A percentile compares a stretch with the other conserved stretches of the same genome.
phyloP scores from a whole-genome alignment of 192 early-diverging fungal species.

The Spizellomyces punctatus region DNA sequence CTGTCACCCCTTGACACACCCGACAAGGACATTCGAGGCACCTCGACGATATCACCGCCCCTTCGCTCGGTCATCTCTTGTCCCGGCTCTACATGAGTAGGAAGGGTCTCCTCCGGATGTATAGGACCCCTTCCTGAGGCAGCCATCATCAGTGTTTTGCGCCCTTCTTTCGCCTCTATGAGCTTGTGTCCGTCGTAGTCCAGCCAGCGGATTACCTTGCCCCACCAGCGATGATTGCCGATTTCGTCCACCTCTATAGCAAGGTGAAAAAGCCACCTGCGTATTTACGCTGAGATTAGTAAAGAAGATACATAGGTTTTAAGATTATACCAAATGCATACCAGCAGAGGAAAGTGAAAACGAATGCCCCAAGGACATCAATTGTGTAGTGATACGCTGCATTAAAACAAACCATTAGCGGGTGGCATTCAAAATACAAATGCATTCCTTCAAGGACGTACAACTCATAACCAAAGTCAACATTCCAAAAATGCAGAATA shows the following conservation, averaged over 20 bases:
- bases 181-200: conserved; percentile 23
- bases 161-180: conserved; percentile 12
- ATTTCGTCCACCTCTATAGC: conserved; percentile 24
- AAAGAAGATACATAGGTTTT: too few relatives aligned
- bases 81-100: not conserved
- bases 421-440: not conserved
- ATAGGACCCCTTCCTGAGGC: conserved; percentile 11
- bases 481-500: conserved; percentile 19
- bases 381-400: conserved; percentile 10
- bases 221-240: conserved; percentile 23
- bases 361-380: conserved; percentile 8
- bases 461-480: conserved; percentile 11
- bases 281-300: not conserved
- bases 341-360: conserved; percentile 24
- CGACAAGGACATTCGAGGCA: conserved; percentile 11
- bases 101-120: conserved; percentile 4
- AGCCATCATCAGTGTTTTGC: conserved; percentile 20
- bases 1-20: conserved; percentile 1
- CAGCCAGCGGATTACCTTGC: conserved; percentile 10
- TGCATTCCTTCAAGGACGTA: not conserved
- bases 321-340: not conserved
- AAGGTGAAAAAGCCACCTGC: conserved; percentile 18
- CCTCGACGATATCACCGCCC: conserved; percentile 6
- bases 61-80: too few relatives aligned
- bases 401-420: not conserved